These are phyloP conservation scores for Dryadomyces quercus-mongolicae DNA, from an alignment of 2,329 filamentous ascomycete genomes.

Conservation along the genomic window DNA sequence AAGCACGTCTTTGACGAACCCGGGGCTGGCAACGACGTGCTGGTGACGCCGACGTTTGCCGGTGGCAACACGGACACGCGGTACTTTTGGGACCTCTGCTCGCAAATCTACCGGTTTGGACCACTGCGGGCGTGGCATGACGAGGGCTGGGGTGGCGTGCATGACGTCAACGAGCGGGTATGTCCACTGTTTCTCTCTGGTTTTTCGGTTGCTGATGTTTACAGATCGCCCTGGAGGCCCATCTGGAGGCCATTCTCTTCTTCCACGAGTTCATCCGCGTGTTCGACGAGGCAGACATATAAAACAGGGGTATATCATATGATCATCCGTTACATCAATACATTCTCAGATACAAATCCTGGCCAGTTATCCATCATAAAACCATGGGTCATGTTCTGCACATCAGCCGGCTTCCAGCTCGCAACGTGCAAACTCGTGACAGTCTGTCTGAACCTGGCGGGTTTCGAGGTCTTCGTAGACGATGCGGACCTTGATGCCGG, in stretches of 20 bases:
- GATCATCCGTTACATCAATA: too few relatives aligned
- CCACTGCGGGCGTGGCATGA: constrained; percentile 27
- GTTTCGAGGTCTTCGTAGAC: too few relatives aligned
- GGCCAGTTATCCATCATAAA: too few relatives aligned
- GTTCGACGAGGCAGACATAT: not conserved
- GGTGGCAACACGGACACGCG: constrained; percentile 36
- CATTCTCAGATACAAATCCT: too few relatives aligned
- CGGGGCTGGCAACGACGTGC: constrained; percentile 27
- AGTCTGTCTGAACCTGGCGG: too few relatives aligned
- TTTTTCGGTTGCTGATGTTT: not conserved
- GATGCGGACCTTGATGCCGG: too few relatives aligned
- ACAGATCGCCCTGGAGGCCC: not conserved
- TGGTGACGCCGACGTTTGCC: constrained; percentile 38
- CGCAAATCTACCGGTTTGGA: constrained; percentile 35
- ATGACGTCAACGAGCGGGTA: constrained; percentile 26
- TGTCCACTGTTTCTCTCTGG: constrained; percentile 12
- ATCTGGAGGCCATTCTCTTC: constrained; percentile 1
- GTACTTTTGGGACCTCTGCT: constrained; percentile 32
- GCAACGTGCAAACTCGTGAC: too few relatives aligned
- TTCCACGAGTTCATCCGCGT: constrained; percentile 2
- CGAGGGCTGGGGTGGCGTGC: constrained; percentile 20
- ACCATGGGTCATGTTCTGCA: too few relatives aligned
- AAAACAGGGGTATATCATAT: too few relatives aligned
- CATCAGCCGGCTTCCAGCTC: too few relatives aligned
- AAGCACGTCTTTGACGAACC: constrained; percentile 4